Evolutionary conservation across 331 rosid genomes (phyloP).

Genomic region (Erythrophleum ivorense): DNA sequence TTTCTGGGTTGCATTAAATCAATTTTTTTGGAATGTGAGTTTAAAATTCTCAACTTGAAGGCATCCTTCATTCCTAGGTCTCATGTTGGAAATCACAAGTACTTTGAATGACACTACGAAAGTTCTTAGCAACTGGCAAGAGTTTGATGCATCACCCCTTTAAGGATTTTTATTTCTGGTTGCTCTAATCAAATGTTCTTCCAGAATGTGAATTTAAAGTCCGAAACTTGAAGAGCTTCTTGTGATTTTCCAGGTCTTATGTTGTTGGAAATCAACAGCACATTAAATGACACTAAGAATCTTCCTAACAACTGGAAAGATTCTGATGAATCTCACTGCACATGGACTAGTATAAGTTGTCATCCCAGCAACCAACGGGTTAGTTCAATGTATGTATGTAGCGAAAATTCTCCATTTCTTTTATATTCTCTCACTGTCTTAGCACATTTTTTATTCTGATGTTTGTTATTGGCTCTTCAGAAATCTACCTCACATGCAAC

Average conservation of each 20-base stretch:
- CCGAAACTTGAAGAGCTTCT: conserved; percentile 2
- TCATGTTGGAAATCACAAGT: conserved; percentile 72
- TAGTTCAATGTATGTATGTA: conserved; percentile 59
- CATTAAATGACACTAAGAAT: conserved; percentile 68
- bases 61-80: conserved; percentile 52
- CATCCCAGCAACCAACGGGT: conserved; percentile 66
- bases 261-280: conserved; percentile 69
- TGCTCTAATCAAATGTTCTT: background rate
- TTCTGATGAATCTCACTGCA: conserved; percentile 68
- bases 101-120: conserved; percentile 70
- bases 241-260: conserved; percentile 55
- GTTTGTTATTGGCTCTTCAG: conserved; percentile 51
- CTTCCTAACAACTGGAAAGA: conserved; percentile 64
- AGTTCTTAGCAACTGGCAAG: conserved; percentile 74
- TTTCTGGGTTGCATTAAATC: background rate
- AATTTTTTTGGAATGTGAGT: background rate
- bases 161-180: background rate
- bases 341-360: conserved; percentile 83
- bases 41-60: conserved; percentile 35
- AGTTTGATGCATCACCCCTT: conserved; percentile 58
- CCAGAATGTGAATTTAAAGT: conserved; percentile 16
- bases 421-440: background rate
- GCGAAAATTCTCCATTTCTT: conserved; percentile 3
- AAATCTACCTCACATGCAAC: conserved; percentile 78
- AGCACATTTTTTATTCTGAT: background rate